phyloP scores from a whole-genome alignment of 2,329 filamentous ascomycete genomes.

The Byssoonygena ceratinophila region DNA sequence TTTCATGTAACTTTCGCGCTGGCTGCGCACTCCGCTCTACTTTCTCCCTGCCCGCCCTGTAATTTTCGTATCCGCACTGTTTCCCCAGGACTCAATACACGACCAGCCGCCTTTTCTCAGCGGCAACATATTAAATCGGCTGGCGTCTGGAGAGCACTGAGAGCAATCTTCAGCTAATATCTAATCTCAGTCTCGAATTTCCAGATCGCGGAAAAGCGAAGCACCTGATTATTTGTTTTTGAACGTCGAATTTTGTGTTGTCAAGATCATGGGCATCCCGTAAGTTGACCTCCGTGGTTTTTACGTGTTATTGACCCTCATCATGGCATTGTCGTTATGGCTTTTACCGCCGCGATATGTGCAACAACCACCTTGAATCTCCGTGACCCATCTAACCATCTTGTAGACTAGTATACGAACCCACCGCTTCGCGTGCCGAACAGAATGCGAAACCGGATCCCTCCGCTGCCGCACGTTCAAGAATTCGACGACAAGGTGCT shows the following conservation, averaged over 20 bases:
- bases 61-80: conserved; percentile 1
- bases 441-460: conserved; percentile 39
- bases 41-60: neutral
- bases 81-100: neutral
- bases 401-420: conserved; percentile 12
- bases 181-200: neutral
- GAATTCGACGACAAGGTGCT: conserved; percentile 44
- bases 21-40: neutral
- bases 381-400: neutral
- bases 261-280: conserved; percentile 33
- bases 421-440: conserved; percentile 8
- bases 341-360: neutral
- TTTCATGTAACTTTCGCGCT: neutral
- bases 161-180: neutral
- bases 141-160: neutral
- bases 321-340: neutral
- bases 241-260: neutral
- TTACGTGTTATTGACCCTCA: neutral
- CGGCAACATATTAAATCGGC: neutral
- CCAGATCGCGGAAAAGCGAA: neutral
- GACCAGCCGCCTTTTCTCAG: neutral
- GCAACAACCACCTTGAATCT: neutral
- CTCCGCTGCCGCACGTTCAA: conserved; percentile 44
- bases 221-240: neutral
- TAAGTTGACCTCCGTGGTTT: conserved; percentile 23